Base-by-base conservation (phyloP, 441 rosid species). In the Gossypium davidsonii region DNA sequence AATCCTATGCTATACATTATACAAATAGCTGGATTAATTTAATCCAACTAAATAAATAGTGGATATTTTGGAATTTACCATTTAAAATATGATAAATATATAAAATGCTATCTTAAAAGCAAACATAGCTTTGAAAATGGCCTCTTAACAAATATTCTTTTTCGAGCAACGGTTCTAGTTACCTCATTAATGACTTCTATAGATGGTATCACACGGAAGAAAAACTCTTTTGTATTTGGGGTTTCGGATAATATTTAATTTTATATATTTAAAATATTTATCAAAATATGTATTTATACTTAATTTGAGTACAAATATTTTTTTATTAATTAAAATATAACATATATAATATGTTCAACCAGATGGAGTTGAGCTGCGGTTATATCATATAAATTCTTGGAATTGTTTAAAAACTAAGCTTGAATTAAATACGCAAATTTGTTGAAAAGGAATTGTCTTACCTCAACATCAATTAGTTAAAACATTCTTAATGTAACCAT, bases 401-500 rank as follows among this genome's bases (percentile, higher is more conserved):
- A 48, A 48, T 3, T 48, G 4, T 14, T 12, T 48, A 12, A 48
- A 14, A 12, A 1, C 6, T 12, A 48, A 48, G 52, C 1, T 44
- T 44, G 51, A 44, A 12, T 44, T 8, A 44, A 44, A 11, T 44
- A 15, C 23, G 2, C 21, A 52, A 52, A 17, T 15, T 52, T 52
- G 57, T 52, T 55, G 12, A 44, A 44, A 44, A 58, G 7, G 15
- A 26, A 12, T 58, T 23, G 37, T 12, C 37, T 25, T 12, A 1
- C 23, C 21, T 48, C 56, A 46, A n/a, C 39, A 25, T 66, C 48
- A 62, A 66, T 14, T 66, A 21, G 42, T 66, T 66, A 66, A 25
- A 12, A 4, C 58, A 66, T 66, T 48, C 56, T 66, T 46, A 66
- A 66, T 44, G 21, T 42, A 64, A 64, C 68, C 11, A 42, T 42